These are phyloP conservation scores for Botryotinia convoluta DNA, from an alignment of 2,329 filamentous ascomycete genomes.

Conservation along the genomic window DNA sequence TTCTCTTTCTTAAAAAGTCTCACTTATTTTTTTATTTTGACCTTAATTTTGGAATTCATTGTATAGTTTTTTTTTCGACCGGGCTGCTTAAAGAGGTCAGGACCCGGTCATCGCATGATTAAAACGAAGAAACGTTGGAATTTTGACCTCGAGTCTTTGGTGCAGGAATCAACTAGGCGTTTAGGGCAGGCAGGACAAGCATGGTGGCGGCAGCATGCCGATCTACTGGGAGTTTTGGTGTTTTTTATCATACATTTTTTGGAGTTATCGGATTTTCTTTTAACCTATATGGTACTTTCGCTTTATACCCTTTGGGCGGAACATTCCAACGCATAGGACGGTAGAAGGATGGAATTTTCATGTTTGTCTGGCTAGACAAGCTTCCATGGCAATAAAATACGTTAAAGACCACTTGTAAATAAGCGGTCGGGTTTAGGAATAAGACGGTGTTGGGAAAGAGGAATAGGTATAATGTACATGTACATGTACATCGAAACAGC, in stretches of 20 bases:
- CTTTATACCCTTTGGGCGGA: constrained; percentile 12
- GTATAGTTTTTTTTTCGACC: background rate
- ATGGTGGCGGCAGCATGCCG: background rate
- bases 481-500: background rate
- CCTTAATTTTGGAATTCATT: background rate
- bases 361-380: background rate
- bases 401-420: background rate
- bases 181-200: background rate
- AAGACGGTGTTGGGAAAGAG: background rate
- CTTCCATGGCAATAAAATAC: constrained; percentile 8
- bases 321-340: constrained; percentile 6
- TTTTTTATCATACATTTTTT: background rate
- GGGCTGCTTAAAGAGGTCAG: background rate
- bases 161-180: background rate
- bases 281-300: background rate
- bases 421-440: background rate
- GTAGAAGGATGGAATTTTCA: constrained; percentile 4
- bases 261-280: background rate
- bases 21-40: background rate
- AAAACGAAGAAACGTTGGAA: constrained; percentile 5
- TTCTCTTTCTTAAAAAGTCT: background rate
- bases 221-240: background rate
- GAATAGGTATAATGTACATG: background rate
- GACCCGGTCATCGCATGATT: background rate
- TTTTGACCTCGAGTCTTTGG: background rate